phyloP scores from a whole-genome alignment of 495 filamentous ascomycete genomes.

The Neurospora tetraspora region DNA sequence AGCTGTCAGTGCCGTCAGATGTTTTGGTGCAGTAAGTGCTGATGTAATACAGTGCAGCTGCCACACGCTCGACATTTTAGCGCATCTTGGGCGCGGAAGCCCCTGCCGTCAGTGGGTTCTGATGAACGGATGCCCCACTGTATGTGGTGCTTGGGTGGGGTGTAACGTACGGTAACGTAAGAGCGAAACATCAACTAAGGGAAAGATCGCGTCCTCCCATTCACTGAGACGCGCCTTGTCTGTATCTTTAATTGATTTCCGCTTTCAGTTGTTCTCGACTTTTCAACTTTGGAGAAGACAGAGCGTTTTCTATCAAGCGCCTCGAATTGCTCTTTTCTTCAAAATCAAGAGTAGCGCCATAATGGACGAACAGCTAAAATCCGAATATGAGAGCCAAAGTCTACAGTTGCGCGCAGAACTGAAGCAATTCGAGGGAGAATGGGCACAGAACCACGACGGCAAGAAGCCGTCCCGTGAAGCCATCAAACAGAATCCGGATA shows the following conservation, averaged over 20 bases:
- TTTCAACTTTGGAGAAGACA: background rate
- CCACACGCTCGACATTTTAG: background rate
- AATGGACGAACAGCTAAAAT: conserved; percentile 34
- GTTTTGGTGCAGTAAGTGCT: background rate
- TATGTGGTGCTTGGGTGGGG: background rate
- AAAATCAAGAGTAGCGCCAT: background rate
- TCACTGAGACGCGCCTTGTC: background rate
- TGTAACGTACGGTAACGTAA: background rate
- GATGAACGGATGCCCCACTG: background rate
- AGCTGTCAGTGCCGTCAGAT: too few species aligned
- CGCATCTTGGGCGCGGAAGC: background rate
- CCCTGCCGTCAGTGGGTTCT: background rate
- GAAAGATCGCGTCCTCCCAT: background rate
- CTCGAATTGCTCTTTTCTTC: background rate
- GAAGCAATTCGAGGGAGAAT: conserved; percentile 78
- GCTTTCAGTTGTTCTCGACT: background rate
- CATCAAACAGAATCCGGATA: conserved; percentile 74
- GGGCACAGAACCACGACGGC: conserved; percentile 57
- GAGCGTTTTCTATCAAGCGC: background rate
- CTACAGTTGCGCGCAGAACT: conserved; percentile 58
- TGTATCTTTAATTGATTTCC: background rate
- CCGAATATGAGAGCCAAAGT: conserved; percentile 30
- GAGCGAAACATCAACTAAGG: background rate
- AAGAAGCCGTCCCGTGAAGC: conserved; percentile 73
- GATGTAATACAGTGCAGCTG: background rate